Base-by-base conservation (phyloP, 352 stramenopile species). In the Phytophthora fragariae region DNA sequence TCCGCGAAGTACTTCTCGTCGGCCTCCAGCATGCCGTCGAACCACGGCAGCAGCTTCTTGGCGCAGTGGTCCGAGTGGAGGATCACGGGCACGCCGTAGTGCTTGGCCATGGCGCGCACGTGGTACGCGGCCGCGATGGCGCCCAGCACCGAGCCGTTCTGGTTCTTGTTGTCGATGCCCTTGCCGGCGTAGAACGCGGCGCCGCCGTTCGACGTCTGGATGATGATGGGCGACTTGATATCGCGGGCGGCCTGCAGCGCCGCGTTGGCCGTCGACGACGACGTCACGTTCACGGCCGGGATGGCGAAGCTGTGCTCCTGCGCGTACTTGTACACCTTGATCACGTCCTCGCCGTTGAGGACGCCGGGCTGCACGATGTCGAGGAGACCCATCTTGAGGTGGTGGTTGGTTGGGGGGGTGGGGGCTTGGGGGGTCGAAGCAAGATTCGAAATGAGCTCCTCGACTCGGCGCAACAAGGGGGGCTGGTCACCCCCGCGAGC, bases 21-120 rank as follows among this genome's bases (percentile, higher is more conserved):
- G 29, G 97, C 97, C 49, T 92, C 83, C 49, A 99, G 84, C 83
- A 99, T 98, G 57, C 97, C 98, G 81, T 99, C 97, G 76, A 98
- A 98, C 97, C 97, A 99, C 53, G 97, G 97, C 77, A 99, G 86
- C 75, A 99, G 90, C 75, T 98, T 98, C 92, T 99, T 99, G 80
- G 97, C 96, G 88, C 98, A 99, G 86, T 99, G 98, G 84, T 99
- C 98, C 70, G 97, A 99, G 95, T 99, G 98, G 59, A 99, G 88
- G 64, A 99, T 96, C 49, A 99, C 97, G 6, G 97, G 97, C 67
- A 99, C 91, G 63, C 93, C 93, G 88, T 99, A 99, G 79, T 98
- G 86, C 81, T 97, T 94, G 74, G 98, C 97, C 81, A 99, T 97
- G 70, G 96, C 87, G 77, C 97, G 97, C 56, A 99, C 95, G 87